Percentiles rank a stretch among this genome's conserved stretches.
phyloP scores from a whole-genome alignment of 148 eudicot species.

The Camellia granthamiana region DNA sequence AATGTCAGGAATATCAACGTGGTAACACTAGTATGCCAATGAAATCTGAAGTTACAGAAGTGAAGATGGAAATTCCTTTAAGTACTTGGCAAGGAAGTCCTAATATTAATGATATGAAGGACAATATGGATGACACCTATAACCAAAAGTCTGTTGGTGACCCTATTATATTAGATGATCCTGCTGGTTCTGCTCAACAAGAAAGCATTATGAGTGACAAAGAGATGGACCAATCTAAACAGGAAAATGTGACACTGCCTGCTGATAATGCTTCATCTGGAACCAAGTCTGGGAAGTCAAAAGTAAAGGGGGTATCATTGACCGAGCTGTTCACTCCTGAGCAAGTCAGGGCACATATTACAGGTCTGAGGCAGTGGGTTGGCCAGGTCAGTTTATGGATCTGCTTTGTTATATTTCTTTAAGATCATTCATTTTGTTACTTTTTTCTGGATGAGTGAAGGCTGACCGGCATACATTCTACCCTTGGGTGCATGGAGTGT shows the following conservation, averaged over 20 bases:
- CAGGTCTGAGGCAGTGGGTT: conserved; percentile 90
- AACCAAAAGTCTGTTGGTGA: conserved; percentile 41
- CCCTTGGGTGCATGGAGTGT: not conserved
- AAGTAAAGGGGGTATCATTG: conserved; percentile 88
- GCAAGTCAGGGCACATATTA: conserved; percentile 85
- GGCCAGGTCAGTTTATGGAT: conserved; percentile 70
- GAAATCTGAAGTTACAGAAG: conserved; percentile 52
- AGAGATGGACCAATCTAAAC: conserved; percentile 44
- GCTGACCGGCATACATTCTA: not conserved
- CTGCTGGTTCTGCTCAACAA: conserved; percentile 31
- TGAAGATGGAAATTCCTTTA: conserved; percentile 41
- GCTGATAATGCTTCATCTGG: conserved; percentile 43
- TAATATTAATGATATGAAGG: conserved; percentile 31
- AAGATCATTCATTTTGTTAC: too few relatives aligned
- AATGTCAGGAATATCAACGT: conserved; percentile 33
- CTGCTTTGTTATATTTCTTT: not conserved
- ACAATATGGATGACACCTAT: conserved; percentile 28
- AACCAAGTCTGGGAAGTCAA: conserved; percentile 87
- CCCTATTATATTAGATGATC: conserved; percentile 26
- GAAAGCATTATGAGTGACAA: conserved; percentile 48
- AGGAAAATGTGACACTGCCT: conserved; percentile 38
- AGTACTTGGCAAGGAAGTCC: conserved; percentile 31
- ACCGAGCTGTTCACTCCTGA: conserved; percentile 93
- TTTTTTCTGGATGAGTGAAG: not conserved
- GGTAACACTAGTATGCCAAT: conserved; percentile 31